Percentiles rank a stretch among this genome's conserved stretches.
These are phyloP conservation scores for Radiomyces spectabilis DNA, from an alignment of 192 early-diverging fungal genomes.

Conservation along the genomic window DNA sequence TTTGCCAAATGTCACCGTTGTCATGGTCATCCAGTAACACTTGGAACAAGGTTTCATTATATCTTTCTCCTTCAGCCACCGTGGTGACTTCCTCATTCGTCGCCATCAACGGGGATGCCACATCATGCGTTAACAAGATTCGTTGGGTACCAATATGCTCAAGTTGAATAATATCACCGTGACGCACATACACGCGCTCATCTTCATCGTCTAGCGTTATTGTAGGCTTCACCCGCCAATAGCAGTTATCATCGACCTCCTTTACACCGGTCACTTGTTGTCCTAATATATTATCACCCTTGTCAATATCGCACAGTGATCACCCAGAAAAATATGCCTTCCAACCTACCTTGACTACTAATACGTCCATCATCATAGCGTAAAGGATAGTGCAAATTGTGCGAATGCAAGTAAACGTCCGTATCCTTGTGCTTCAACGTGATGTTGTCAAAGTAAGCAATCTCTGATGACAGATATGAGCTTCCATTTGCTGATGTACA, in stretches of 20 bases:
- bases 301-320: too few relatives aligned
- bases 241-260: conserved; percentile 70
- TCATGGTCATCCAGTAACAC: conserved; percentile 51
- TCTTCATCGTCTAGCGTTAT: too few relatives aligned
- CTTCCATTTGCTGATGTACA: not conserved
- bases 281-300: conserved; percentile 50
- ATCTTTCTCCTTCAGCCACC: conserved; percentile 39
- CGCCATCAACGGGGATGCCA: conserved; percentile 51
- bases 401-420: conserved; percentile 74
- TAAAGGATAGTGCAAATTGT: conserved; percentile 72
- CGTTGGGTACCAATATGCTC: conserved; percentile 55
- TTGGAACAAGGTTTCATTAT: conserved; percentile 52
- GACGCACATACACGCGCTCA: conserved; percentile 37
- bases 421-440: conserved; percentile 74
- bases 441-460: conserved; percentile 78
- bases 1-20: conserved; percentile 39
- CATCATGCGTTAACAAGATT: conserved; percentile 57
- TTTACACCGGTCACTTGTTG: conserved; percentile 90
- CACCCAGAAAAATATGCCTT: not conserved
- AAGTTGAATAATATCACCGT: conserved; percentile 78
- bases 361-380: conserved; percentile 91
- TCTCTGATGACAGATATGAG: conserved; percentile 37
- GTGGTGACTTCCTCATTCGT: conserved; percentile 65
- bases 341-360: conserved; percentile 38
- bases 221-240: conserved; percentile 41